Evolutionary conservation across 345 rosid genomes (phyloP), one percentile per base, ranked within the genome.

Genomic region (Ceriops tagal): DNA sequence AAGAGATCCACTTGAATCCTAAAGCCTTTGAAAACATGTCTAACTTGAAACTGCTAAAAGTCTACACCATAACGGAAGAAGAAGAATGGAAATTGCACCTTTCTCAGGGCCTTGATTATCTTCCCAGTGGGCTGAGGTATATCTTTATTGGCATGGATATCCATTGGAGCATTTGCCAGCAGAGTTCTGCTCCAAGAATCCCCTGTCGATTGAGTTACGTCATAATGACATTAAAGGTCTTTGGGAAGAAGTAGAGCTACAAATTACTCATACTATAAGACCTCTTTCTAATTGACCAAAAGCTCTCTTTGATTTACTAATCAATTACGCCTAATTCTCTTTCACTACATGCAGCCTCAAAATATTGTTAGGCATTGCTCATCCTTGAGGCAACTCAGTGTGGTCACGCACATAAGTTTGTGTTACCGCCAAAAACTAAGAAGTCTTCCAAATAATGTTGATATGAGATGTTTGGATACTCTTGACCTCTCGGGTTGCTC

Each of bases 401-500:
- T 20, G 21, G 58, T 53, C 58, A 53, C 58, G 26, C 20, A 11
- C 58, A 2, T 53, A 20, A 4, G 1, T 1, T 11, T 53, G 24
- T 8, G 2, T 13, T 6, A 53, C 26, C 21, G 58, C 58, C 6
- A 69, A 60, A 27, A 22, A 15, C 65, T 61, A 16, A 68, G 2
- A 30, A 68, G 26, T 68, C 56, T 68, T 6, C 71, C 71, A 27
- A 43, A 62, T 26, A 26, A 16, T 13, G 34, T 69, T 60, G 58
- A 51, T 22, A 32, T 69, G 52, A 18, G 16, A 13, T n/a, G 47
- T 61, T 59, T 69, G 11, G 66, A 69, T 15, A 69, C 5, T 49
- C 64, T 69, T 7, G 71, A 68, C 28, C 53, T 68, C 55, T 57
- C 56, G 1, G 30, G 53, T 61, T 68, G 71, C 55, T 58, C 55